phyloP scores from a whole-genome alignment of 441 rosid genomes.

The Croton laevigatus region DNA sequence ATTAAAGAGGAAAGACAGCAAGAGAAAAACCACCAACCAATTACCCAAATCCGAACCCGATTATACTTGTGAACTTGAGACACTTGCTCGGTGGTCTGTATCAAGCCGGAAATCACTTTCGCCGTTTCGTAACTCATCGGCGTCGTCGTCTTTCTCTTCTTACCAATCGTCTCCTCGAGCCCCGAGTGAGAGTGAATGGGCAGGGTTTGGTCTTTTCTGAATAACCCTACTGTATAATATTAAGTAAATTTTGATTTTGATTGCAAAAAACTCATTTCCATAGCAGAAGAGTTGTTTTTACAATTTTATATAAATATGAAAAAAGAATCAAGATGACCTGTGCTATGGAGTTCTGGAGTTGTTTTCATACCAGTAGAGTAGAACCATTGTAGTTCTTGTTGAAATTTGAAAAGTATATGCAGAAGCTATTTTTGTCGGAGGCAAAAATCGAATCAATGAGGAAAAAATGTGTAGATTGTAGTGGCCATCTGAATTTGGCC shows the following conservation, averaged over 20 bases:
- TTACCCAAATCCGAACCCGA: slow-evolving; percentile 32
- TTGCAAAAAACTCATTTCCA: not conserved
- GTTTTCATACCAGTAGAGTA: not conserved
- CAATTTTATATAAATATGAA: not conserved
- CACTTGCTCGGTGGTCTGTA: slow-evolving; percentile 47
- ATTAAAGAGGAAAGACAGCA: slow-evolving; percentile 40
- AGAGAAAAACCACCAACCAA: slow-evolving; percentile 27
- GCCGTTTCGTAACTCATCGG: slow-evolving; percentile 48
- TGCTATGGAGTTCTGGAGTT: slow-evolving; percentile 3
- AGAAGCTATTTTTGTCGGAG: not conserved
- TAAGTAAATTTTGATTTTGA: not conserved
- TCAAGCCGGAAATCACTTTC: slow-evolving; percentile 61
- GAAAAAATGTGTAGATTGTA: not conserved
- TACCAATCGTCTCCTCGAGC: slow-evolving; percentile 56
- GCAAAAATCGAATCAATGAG: not conserved
- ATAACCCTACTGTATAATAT: not conserved
- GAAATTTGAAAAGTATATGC: too few relatives aligned
- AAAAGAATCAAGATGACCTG: slow-evolving; percentile 11
- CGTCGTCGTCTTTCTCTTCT: slow-evolving; percentile 60
- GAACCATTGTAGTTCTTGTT: too few relatives aligned
- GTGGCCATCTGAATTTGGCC: too few relatives aligned
- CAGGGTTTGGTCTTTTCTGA: slow-evolving; percentile 67
- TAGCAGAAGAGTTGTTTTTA: slow-evolving; percentile 15
- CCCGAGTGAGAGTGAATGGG: slow-evolving; percentile 58
- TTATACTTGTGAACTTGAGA: slow-evolving; percentile 43